These are phyloP conservation scores for Gnetum montanum DNA, from an alignment of 75 land plant genomes.

Conservation along the genomic window DNA sequence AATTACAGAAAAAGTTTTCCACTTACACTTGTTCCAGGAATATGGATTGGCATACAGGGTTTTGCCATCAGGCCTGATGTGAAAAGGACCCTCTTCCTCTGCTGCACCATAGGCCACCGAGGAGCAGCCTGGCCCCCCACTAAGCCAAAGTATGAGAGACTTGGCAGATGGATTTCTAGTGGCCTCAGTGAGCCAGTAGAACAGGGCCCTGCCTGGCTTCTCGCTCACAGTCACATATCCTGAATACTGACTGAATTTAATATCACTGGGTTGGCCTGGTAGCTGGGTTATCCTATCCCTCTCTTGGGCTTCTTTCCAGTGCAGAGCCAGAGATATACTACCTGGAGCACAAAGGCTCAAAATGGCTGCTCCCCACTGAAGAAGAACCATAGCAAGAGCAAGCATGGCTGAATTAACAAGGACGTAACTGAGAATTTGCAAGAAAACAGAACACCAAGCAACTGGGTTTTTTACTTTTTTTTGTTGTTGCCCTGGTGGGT, in stretches of 20 bases:
- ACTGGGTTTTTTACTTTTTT: no score
- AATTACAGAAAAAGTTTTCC: no score
- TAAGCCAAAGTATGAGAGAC: conserved; percentile 86
- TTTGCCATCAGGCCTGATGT: conserved; percentile 46
- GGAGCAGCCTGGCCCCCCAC: conserved; percentile 95
- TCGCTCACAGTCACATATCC: conserved; percentile 65
- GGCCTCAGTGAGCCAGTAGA: conserved; percentile 63
- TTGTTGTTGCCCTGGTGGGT: no score
- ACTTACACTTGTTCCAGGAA: conserved; percentile 66
- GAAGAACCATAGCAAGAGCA: no score
- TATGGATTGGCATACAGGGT: conserved; percentile 53
- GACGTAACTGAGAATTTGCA: no score
- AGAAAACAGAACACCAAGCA: no score
- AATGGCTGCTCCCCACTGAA: no score
- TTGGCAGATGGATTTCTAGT: conserved; percentile 12
- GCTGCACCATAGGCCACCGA: conserved; percentile 82
- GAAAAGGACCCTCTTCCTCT: conserved; percentile 77
- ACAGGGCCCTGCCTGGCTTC: conserved; percentile 53
- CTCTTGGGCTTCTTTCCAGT: conserved; percentile 18
- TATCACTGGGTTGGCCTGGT: conserved; percentile 53
- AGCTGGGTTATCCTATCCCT: conserved; percentile 28
- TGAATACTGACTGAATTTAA: conserved; percentile 47
- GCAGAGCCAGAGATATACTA: no score
- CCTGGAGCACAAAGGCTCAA: no score
- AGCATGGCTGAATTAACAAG: no score